A percentile compares a stretch with the other conserved stretches of the same genome.
Evolutionary conservation across 495 filamentous ascomycete genomes (phyloP).

Genomic region (Tuber aestivum): DNA sequence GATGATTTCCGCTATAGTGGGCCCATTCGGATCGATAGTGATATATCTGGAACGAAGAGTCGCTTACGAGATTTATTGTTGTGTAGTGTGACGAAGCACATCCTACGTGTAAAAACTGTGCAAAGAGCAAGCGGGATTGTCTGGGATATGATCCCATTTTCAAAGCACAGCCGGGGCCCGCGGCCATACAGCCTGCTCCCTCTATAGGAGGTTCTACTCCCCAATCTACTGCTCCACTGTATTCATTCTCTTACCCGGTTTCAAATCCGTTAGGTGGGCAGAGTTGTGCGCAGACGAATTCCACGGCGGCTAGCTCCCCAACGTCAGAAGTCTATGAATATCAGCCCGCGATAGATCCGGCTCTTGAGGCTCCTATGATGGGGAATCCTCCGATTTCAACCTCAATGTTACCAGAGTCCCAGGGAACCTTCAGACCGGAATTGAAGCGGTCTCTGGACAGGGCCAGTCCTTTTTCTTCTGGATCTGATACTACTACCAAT

Average conservation of each 20-base stretch:
- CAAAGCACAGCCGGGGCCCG: slow-evolving; percentile 73
- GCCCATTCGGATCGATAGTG: slow-evolving; percentile 19
- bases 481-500: slow-evolving; percentile 35
- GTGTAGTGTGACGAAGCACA: slow-evolving; percentile 91
- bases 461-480: slow-evolving; percentile 39
- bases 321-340: slow-evolving; percentile 55
- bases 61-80: slow-evolving; percentile 36
- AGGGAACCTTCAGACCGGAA: slow-evolving; percentile 34
- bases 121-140: slow-evolving; percentile 96
- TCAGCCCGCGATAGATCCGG: slow-evolving; percentile 66
- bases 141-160: slow-evolving; percentile 98
- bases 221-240: slow-evolving; percentile 30
- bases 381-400: slow-evolving; percentile 34
- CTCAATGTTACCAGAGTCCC: slow-evolving; percentile 31
- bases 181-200: slow-evolving; percentile 69
- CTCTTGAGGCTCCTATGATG: slow-evolving; percentile 51
- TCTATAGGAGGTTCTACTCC: slow-evolving; percentile 36
- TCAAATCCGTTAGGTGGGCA: slow-evolving; percentile 49
- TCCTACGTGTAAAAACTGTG: slow-evolving; percentile 91
- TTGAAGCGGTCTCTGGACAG: slow-evolving; percentile 38
- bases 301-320: slow-evolving; percentile 37
- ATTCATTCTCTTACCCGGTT: slow-evolving; percentile 38
- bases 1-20: slow-evolving; percentile 40
- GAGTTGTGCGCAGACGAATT: slow-evolving; percentile 33
- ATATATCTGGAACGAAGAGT: slow-evolving; percentile 46